Conservation (phyloP, 108 stramenopile species). For the Skeletonema potamos region DNA sequence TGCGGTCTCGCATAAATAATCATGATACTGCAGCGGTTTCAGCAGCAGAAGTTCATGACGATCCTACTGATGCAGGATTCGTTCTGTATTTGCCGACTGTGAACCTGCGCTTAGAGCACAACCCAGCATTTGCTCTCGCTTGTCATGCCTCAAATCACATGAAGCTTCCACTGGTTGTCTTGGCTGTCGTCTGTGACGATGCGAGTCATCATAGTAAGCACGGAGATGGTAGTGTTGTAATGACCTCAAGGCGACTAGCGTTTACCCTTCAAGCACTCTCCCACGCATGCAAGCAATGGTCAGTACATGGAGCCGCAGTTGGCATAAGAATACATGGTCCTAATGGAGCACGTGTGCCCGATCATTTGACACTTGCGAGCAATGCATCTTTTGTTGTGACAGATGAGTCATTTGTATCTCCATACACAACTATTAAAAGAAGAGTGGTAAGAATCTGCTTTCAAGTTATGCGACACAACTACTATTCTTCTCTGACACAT, state of each 20-base stretch:
- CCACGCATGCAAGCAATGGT: slow-evolving; percentile 34
- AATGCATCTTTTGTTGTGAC: slow-evolving; percentile 47
- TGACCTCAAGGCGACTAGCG: slow-evolving; percentile 59
- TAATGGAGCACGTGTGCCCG: slow-evolving; percentile 39
- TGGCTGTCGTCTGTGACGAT: slow-evolving; percentile 56
- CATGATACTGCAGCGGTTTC: neutral
- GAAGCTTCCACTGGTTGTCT: slow-evolving; percentile 44
- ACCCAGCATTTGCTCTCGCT: slow-evolving; percentile 69
- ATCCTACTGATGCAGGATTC: slow-evolving; percentile 10
- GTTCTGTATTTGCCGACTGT: slow-evolving; percentile 71
- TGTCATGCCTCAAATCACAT: slow-evolving; percentile 50
- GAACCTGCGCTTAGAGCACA: slow-evolving; percentile 53
- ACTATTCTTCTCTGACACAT: no score
- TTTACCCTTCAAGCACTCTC: slow-evolving; percentile 58
- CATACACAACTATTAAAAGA: slow-evolving; percentile 33
- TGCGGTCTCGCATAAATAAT: neutral
- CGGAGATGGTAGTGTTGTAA: slow-evolving; percentile 15
- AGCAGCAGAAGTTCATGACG: neutral
- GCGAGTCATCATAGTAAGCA: neutral
- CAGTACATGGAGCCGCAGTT: slow-evolving; percentile 51
- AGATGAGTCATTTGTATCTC: slow-evolving; percentile 75
- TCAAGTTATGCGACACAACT: no score
- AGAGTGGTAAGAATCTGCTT: no score
- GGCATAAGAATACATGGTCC: slow-evolving; percentile 55
- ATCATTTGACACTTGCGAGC: slow-evolving; percentile 57